Conservation (phyloP, 495 filamentous ascomycete genomes). For the Podospora tetraspora region DNA sequence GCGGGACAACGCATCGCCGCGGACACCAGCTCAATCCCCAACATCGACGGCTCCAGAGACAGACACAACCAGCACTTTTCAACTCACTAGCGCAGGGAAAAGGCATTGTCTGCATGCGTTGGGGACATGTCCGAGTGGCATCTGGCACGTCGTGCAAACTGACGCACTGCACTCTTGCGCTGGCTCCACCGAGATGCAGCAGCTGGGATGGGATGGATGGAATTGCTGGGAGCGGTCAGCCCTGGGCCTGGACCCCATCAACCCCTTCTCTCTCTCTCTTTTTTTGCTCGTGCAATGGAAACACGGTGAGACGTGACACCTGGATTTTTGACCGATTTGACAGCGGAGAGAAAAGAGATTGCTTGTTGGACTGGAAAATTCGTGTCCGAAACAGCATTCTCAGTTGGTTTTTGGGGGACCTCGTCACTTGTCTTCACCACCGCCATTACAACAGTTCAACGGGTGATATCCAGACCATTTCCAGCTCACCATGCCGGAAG, state of each 20-base stretch:
- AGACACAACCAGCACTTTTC: neutral
- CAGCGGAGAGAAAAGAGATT: neutral
- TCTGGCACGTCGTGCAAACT: neutral
- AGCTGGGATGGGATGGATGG: neutral
- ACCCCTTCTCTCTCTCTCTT: neutral
- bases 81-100: neutral
- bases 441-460: neutral
- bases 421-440: neutral
- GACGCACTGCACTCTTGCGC: neutral
- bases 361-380: neutral
- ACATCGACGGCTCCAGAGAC: neutral
- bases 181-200: neutral
- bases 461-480: neutral
- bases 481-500: constrained; percentile 9
- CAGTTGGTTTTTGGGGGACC: neutral
- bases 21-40: neutral
- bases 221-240: neutral
- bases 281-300: neutral
- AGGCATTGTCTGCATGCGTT: neutral
- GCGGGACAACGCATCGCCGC: neutral
- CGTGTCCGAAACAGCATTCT: neutral
- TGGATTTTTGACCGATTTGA: neutral
- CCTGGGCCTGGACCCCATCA: neutral
- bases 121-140: neutral
- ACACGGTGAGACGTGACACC: neutral